phyloP scores from a whole-genome alignment of 2,329 filamentous ascomycete genomes.

The Penicillium brasilianum region DNA sequence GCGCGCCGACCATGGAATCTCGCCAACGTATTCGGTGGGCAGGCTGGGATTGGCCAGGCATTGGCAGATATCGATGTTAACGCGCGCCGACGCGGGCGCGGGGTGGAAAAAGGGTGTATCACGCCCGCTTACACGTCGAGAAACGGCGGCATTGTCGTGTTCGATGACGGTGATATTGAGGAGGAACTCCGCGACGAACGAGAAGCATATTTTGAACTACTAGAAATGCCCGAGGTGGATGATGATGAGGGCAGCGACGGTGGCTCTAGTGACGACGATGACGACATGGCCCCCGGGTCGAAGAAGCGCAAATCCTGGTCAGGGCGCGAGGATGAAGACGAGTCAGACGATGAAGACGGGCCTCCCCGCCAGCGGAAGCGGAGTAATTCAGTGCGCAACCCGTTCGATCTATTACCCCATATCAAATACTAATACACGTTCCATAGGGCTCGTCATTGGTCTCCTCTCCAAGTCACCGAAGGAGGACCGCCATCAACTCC shows the following conservation, averaged over 20 bases:
- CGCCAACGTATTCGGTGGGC: conserved; percentile 86
- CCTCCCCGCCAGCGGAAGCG: conserved; percentile 79
- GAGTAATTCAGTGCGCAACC: conserved; percentile 76
- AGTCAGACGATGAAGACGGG: conserved; percentile 71
- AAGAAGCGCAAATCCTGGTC: conserved; percentile 83
- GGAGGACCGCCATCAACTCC: conserved; percentile 45
- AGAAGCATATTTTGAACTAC: conserved; percentile 81
- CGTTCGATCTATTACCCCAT: not conserved
- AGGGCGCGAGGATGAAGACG: conserved; percentile 70
- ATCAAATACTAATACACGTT: conserved; percentile 21
- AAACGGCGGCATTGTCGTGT: conserved; percentile 87
- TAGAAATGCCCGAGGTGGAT: conserved; percentile 88
- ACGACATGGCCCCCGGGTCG: conserved; percentile 51
- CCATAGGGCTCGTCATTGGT: conserved; percentile 48
- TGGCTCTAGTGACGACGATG: conserved; percentile 63
- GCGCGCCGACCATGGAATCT: conserved; percentile 93
- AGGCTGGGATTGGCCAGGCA: conserved; percentile 58
- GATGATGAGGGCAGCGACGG: conserved; percentile 70
- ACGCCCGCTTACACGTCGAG: conserved; percentile 74
- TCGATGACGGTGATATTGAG: conserved; percentile 94
- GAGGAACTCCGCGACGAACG: conserved; percentile 75
- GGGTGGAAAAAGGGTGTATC: conserved; percentile 76
- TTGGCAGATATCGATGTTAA: conserved; percentile 52
- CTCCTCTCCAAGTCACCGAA: conserved; percentile 49
- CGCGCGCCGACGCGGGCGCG: conserved; percentile 59